Evolutionary conservation across 148 eudicot species (phyloP), one percentile per base, ranked within the genome.

Genomic region (Silene latifolia): DNA sequence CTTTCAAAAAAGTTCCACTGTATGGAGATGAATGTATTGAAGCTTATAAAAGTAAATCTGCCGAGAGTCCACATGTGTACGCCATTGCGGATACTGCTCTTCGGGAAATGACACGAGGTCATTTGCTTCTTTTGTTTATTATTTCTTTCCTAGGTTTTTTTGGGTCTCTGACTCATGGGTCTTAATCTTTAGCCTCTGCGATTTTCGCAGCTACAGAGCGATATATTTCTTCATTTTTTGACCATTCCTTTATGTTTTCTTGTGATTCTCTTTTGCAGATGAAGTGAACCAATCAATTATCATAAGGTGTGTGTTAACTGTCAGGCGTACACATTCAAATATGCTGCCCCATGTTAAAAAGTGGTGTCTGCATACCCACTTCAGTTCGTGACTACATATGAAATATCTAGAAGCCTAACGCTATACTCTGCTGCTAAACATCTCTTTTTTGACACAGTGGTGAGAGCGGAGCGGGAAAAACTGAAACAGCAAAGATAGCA

Each of bases 381-480:
- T 27, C 29, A 27, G 10, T 44, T 48, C 61, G 6, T 73, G 21
- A 53, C 61, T 2, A 53, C 25, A 15, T 25, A 25, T 53, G 3
- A 59, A 9, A 51, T 39, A 25, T 70, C 60, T 29, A 24, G 18
- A 46, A 24, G 65, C 69, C 13, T 66, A 63, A 71, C 60, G 2
- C 6, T 21, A 25, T 60, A 24, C 18, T 11, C 3, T 77, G 66
- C 56, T 48, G 60, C 39, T 83, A 72, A 65, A 77, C 65, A 67
- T 77, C 57, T 78, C 67, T 29, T 79, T 44, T 66, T 57, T 80
- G 61, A 23, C 75, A 56, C 88, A 95, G 96, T 80, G 97, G 98
- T 53, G 98, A 95, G 85, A 95, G 98, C 82, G 98, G 98, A 80
- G 96, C 98, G 12, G 98, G 98, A 64, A 95, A 95, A 79, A 95